Evolutionary conservation across 148 eudicot species (phyloP), one percentile per base, ranked within the genome.

Genomic region (Arctostaphylos glauca): DNA sequence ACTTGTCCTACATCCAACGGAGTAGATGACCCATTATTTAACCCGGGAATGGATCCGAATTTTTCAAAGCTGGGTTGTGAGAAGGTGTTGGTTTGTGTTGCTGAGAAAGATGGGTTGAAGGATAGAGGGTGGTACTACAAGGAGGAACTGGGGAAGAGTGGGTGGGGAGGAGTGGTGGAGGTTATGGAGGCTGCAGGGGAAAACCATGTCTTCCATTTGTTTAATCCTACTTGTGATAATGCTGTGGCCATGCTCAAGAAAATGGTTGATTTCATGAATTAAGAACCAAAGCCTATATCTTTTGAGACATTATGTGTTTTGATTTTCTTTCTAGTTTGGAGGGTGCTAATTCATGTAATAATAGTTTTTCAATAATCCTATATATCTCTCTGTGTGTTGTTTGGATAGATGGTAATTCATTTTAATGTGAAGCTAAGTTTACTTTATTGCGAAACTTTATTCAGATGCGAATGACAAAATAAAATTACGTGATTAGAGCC

Each of bases 161-260:
- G 83, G 48, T 90, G 86, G 87, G 25, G 56, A 19, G 92, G 92
- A 2, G 74, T 13, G 13, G 85, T 82, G 74, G 84, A 88, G 82
- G 15, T 86, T 9, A 23, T 80, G n/a, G 89, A 91, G 81, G 77
- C 82, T 0, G 25, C 74, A 49, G 90, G 84, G 5, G 92, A 87
- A 52, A 81, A 71, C 6, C 94, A 90, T 79, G 85, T 85, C 49
- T 91, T 91, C 62, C 90, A 86, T 73, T 59, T 89, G 83, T 44
- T 85, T 31, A 46, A 78, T 5, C 85, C 68, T 18, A 31, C 25
- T 46, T 19, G 66, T 60, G 25, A 60, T 12, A 70, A 79, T 5
- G 71, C 81, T 46, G 14, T 71, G 46, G 81, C 49, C 12, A 41
- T 58, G 80, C 66, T 78, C 67, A 59, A 59, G 19, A 43, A 12